Base-by-base conservation (phyloP, 2,329 filamentous ascomycete genomes). In the Curvularia eragrostidis region DNA sequence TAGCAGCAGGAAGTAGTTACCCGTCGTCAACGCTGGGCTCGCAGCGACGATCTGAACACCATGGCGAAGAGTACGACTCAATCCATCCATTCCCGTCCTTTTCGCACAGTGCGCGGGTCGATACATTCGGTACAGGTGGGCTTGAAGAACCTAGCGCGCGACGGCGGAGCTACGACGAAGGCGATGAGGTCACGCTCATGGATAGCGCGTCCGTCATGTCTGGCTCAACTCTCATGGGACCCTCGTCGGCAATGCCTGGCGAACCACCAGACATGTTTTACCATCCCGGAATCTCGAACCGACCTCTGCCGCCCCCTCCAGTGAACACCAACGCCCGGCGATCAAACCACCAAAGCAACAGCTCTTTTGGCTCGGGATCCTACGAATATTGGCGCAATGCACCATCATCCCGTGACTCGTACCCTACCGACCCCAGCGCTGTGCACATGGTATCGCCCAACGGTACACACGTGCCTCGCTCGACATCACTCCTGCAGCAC, bases 221-320 rank as follows among this genome's bases (percentile, higher is more conserved):
- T 26, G 62, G 65, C n/a, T 72, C 72, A n/a, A 69, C 68, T 1
- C 54, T 70, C 18, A 58, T 58, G 49, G 58, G 56, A 8, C 62
- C 63, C 18, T 66, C 72, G 30, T 66, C 78, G 28, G 74, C 76
- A 8, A 76, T 77, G 56, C 69, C 71, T 28, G 75, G 74, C 32
- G 91, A 93, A 54, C 91, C 92, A 61, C 91, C 90, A 18, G 95
- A 97, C 68, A 88, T 98, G 72, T 97, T 97, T 74, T 99, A 96
- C 75, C 93, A 98, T 69, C 93, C 93, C 18, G 91, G 91, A 38
- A 87, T 93, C 72, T 85, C 62, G 81, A 81, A 78, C 66, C 82
- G 82, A 50, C 87, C 87, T 52, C 75, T 89, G 44, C 85, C 87
- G 68, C 82, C 87, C 80, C 78, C 93, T 78, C 77, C 89, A 81